phyloP scores from a whole-genome alignment of 768 basidiomycete genomes.

The Cystobasidium onofrii region DNA sequence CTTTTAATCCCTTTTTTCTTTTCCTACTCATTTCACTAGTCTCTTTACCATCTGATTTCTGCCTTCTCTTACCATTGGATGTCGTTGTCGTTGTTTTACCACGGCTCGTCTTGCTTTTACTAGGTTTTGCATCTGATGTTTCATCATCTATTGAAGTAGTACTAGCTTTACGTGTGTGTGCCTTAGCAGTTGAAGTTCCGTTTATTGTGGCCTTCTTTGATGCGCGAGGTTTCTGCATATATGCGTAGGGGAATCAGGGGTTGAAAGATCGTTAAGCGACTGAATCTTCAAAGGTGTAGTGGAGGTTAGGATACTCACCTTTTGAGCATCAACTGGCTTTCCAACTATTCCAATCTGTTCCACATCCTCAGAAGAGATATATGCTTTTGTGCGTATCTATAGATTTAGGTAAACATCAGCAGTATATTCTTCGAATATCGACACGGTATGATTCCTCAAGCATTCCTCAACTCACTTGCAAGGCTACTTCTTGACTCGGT shows the following conservation, averaged over 20 bases:
- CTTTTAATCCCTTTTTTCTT: neutral
- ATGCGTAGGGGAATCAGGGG: too few species aligned
- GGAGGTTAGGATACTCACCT: neutral
- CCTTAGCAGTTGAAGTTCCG: neutral
- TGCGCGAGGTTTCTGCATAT: neutral
- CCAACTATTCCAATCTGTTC: constrained; percentile 51
- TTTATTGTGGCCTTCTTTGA: neutral
- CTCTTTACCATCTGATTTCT: neutral
- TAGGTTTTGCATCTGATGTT: neutral
- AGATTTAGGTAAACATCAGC: too few species aligned
- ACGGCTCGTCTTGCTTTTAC: neutral
- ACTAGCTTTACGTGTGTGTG: neutral
- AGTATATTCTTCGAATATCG: too few species aligned
- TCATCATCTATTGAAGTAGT: neutral
- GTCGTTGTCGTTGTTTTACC: neutral
- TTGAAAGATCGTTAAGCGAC: too few species aligned
- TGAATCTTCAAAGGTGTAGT: too few species aligned
- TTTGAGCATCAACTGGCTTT: constrained; percentile 27
- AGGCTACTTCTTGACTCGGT: constrained; percentile 54
- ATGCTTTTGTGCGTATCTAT: constrained; percentile 62
- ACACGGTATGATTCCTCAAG: too few species aligned
- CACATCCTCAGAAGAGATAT: constrained; percentile 57
- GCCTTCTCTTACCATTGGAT: neutral
- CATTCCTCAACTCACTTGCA: constrained; percentile 28
- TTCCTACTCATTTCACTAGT: neutral